Evolutionary conservation across 2,329 filamentous ascomycete genomes (phyloP).

Genomic region (Neonectria punicea): DNA sequence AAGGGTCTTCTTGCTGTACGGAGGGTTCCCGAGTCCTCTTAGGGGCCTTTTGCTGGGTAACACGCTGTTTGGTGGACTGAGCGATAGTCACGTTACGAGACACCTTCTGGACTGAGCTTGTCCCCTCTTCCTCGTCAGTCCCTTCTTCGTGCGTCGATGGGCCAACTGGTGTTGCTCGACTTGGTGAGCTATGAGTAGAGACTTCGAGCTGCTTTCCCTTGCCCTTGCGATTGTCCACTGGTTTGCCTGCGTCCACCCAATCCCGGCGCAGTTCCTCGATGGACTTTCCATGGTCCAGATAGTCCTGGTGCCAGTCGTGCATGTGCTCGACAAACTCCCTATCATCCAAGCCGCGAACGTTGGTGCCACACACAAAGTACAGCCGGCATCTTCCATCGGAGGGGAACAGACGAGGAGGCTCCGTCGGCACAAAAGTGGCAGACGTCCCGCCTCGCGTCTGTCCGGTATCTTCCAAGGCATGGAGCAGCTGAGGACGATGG

Average conservation of each 20-base stretch:
- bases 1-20: neutral
- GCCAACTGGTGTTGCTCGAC: neutral
- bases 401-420: neutral
- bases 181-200: neutral
- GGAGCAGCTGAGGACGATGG: constrained; percentile 42
- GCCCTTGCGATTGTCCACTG: neutral
- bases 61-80: neutral
- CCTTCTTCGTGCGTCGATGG: neutral
- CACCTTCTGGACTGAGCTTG: neutral
- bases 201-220: neutral
- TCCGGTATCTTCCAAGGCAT: constrained; percentile 9
- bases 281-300: neutral
- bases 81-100: neutral
- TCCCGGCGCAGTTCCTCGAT: neutral
- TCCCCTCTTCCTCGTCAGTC: neutral
- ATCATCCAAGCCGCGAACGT: neutral
- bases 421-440: neutral
- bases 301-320: constrained; percentile 1
- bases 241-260: neutral
- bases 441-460: neutral
- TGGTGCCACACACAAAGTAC: neutral
- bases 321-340: neutral
- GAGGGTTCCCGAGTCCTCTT: neutral
- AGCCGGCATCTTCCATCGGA: neutral
- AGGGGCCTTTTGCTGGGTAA: neutral